Evolutionary conservation across 2,329 filamentous ascomycete species (phyloP).

Genomic region (Ophiostoma sp.): DNA sequence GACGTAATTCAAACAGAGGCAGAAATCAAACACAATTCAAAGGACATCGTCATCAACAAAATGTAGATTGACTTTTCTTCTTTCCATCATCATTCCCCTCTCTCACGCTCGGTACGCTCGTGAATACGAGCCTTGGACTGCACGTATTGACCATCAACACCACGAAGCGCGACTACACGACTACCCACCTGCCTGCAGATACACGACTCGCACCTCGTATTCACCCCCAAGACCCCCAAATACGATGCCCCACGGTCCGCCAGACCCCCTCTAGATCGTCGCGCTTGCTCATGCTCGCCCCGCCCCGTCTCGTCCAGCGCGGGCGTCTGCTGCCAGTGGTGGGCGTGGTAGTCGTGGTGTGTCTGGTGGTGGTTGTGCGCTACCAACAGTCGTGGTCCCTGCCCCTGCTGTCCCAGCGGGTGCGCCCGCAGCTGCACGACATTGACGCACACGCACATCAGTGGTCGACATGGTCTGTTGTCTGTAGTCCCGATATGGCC

Average conservation of each 20-base stretch:
- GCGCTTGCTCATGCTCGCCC: constrained; percentile 4
- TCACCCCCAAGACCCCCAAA: not conserved
- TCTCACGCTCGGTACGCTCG: not conserved
- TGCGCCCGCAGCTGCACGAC: not conserved
- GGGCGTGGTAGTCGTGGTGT: not conserved
- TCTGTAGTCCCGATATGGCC: constrained; percentile 27
- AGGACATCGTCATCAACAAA: not conserved
- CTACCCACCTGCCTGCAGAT: too few species aligned
- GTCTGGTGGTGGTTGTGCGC: not conserved
- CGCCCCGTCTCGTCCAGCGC: constrained; percentile 14
- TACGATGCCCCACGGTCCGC: not conserved
- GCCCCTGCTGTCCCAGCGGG: not conserved
- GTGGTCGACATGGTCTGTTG: not conserved
- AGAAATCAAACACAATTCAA: not conserved
- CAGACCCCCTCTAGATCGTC: not conserved
- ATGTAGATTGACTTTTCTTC: not conserved
- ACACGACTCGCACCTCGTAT: not conserved
- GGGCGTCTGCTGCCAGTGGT: constrained; percentile 18
- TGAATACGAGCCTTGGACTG: constrained; percentile 5
- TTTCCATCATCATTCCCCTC: not conserved
- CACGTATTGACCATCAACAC: not conserved
- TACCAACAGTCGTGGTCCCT: not conserved
- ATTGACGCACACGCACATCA: not conserved
- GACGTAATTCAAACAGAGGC: not conserved
- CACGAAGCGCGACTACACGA: not conserved